Percentiles rank a stretch among this genome's conserved stretches.
These are phyloP conservation scores for Xylariaceae sp. DNA, from an alignment of 2,329 filamentous ascomycete genomes.

Conservation along the genomic window DNA sequence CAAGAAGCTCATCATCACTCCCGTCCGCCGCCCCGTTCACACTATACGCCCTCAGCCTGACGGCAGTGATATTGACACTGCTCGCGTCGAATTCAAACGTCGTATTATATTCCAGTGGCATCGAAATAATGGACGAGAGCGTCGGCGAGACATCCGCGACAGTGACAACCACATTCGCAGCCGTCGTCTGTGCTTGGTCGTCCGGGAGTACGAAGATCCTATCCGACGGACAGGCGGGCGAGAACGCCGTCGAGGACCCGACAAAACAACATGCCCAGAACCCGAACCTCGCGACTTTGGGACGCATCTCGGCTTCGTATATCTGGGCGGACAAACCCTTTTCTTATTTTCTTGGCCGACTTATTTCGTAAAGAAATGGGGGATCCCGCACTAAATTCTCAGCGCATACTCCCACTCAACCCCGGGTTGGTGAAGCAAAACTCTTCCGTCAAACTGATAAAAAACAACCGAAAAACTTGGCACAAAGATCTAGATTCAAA, in stretches of 20 bases:
- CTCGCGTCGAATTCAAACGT: background rate
- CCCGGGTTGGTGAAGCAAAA: too few relatives aligned
- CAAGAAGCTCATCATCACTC: background rate
- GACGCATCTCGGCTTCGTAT: conserved; percentile 24
- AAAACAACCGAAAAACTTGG: background rate
- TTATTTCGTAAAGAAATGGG: background rate
- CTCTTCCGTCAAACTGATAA: too few relatives aligned
- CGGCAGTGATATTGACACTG: background rate
- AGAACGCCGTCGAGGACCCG: conserved; percentile 7
- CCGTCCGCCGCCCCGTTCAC: background rate
- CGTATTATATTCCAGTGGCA: background rate
- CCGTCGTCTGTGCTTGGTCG: background rate
- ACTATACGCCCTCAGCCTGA: conserved; percentile 3
- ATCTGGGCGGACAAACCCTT: conserved; percentile 14
- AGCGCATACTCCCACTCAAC: conserved; percentile 12
- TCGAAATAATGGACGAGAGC: background rate
- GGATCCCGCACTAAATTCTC: conserved; percentile 12
- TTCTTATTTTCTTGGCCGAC: background rate
- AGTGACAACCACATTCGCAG: conserved; percentile 13
- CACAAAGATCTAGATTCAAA: background rate
- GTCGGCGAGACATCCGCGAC: background rate
- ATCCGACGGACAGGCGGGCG: background rate
- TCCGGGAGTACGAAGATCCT: background rate
- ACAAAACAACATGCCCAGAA: conserved; percentile 24
- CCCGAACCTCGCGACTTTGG: conserved; percentile 25